Percentiles rank a stretch among this genome's conserved stretches.
phyloP scores from a whole-genome alignment of 202 grass and related monocot species.

The Carex sylvatica region DNA sequence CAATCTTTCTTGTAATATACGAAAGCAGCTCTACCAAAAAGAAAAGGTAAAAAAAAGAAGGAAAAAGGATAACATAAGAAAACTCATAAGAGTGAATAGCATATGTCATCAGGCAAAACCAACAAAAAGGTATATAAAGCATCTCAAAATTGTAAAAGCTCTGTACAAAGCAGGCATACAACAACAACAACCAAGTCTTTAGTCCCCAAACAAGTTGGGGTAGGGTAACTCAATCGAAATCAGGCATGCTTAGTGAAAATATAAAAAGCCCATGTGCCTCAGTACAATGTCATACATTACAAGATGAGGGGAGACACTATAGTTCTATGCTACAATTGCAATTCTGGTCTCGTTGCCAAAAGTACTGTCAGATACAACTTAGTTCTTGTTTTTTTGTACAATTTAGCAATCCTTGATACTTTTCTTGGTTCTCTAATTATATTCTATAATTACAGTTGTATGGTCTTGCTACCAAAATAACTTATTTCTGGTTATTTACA shows the following conservation, averaged over 20 bases:
- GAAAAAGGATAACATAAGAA: slow-evolving; percentile 4
- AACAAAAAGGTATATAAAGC: background rate
- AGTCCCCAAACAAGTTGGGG: too few species aligned
- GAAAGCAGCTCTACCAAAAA: slow-evolving; percentile 54
- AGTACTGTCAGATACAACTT: background rate
- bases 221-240: background rate
- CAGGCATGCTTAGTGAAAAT: background rate
- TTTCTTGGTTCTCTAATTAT: background rate
- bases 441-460: background rate
- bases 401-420: background rate
- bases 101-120: background rate
- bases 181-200: too few species aligned
- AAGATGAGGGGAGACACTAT: background rate
- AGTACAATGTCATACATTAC: background rate
- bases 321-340: background rate
- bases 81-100: background rate
- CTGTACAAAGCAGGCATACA: background rate
- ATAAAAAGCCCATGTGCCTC: background rate
- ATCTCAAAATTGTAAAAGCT: background rate
- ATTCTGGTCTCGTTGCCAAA: background rate
- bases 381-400: background rate
- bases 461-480: background rate
- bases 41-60: slow-evolving; percentile 3
- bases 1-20: slow-evolving; percentile 58
- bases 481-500: background rate